These are phyloP conservation scores for Fagus sylvatica DNA, from an alignment of 306 rosid species.

Conservation along the genomic window DNA sequence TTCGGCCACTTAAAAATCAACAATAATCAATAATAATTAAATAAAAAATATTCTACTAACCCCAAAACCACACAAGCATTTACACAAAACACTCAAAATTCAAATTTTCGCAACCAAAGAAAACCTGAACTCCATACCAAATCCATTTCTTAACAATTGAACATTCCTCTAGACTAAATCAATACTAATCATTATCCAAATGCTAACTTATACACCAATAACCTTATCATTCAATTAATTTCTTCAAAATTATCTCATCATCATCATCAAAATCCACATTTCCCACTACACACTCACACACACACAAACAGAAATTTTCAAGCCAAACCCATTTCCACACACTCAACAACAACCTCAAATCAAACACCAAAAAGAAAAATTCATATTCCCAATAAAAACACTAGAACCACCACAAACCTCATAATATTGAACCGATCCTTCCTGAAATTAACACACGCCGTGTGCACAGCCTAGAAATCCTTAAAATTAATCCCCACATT, in stretches of 20 bases:
- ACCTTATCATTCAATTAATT: neutral
- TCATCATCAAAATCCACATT: neutral
- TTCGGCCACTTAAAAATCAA: no score
- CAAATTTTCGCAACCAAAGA: neutral
- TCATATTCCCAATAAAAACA: neutral
- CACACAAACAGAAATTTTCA: neutral
- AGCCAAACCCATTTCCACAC: no score
- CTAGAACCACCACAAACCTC: slow-evolving; percentile 53
- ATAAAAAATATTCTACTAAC: neutral
- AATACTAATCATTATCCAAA: neutral
- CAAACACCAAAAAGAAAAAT: slow-evolving; percentile 13
- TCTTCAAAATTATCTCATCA: no score
- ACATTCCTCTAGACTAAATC: neutral
- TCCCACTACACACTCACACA: neutral
- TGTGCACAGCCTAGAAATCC: slow-evolving; percentile 70
- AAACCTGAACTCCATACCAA: neutral
- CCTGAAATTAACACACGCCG: slow-evolving; percentile 82
- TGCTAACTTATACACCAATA: neutral
- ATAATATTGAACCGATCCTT: slow-evolving; percentile 87
- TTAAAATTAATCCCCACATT: slow-evolving; percentile 51
- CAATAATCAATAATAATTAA: no score
- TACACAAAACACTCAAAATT: neutral
- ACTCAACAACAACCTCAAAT: no score
- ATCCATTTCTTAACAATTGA: neutral
- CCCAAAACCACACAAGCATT: neutral